Evolutionary conservation across 768 basidiomycete genomes (phyloP), one percentile per base, ranked within the genome.

Genomic region (Leccinum rimulosum): DNA sequence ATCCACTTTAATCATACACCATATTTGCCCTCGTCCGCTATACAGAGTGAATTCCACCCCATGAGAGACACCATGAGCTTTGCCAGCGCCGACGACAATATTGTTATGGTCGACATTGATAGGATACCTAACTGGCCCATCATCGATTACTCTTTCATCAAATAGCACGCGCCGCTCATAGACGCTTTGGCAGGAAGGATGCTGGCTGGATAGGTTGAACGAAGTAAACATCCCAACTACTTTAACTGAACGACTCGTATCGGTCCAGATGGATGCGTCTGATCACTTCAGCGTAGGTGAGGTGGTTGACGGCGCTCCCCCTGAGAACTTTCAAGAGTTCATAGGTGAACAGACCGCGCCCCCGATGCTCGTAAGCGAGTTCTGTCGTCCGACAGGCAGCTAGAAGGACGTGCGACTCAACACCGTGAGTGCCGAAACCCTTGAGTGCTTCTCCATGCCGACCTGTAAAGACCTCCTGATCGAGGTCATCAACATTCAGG

Each of bases 311-410:
- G 22, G 50, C 54, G 17, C 5, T 22, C 1, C 12, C 31, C 11
- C 25, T 28, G 48, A 72, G 56, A 36, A 52, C 12, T 19, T 33
- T 11, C 38, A 74, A 56, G 27, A 74, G 64, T 8, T 60, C 65
- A 4, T 19, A 48, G 0, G 72, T 74, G 59, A 74, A 74, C 14
- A 54, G 57, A 8, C 73, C 73, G 1, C 38, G 62, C 0, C 59
- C 60, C 1, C 56, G 31, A 27, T 53, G 9, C 55, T 74, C 73
- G 10, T 57, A 61, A 2, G 79, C 77, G 0, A 61, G 45, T 49
- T 79, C 72, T 2, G 70, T 67, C 5, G 70, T 63, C 3, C 76
- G 69, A 55, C 79, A 81, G 1, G 79, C 78, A 6, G 79, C 78
- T 15, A 80, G 64, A 3, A 81, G 70, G n/a, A 80, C 70, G 58